phyloP scores from a whole-genome alignment of 805 yeast genomes.

The Myxozyma monticola region DNA sequence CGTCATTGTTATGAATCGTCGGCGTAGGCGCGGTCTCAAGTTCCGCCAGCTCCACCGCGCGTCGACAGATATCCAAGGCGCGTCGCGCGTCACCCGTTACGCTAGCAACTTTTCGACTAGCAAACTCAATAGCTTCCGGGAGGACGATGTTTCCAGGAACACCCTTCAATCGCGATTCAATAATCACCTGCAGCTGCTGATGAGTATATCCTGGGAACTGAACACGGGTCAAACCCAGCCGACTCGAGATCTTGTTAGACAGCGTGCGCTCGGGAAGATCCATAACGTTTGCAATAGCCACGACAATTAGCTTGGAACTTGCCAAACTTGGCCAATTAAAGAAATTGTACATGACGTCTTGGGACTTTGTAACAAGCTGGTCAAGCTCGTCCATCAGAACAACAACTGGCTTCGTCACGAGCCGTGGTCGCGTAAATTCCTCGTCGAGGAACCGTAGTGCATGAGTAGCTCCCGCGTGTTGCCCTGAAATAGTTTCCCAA shows the following conservation, averaged over 20 bases:
- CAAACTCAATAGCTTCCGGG: conserved; percentile 83
- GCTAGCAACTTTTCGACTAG: conserved; percentile 90
- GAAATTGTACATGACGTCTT: conserved; percentile 88
- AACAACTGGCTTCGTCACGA: conserved; percentile 42
- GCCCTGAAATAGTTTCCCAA: conserved; percentile 70
- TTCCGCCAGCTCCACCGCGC: conserved; percentile 90
- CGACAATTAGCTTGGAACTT: conserved; percentile 75
- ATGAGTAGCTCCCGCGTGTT: conserved; percentile 57
- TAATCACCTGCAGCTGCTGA: conserved; percentile 72
- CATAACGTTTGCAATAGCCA: conserved; percentile 97
- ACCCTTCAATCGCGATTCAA: conserved; percentile 64
- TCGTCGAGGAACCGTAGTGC: conserved; percentile 70
- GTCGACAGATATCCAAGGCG: conserved; percentile 79
- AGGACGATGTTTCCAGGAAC: conserved; percentile 43
- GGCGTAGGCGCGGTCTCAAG: conserved; percentile 44
- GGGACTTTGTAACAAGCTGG: conserved; percentile 80
- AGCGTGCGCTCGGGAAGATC: conserved; percentile 89
- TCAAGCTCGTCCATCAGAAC: conserved; percentile 90
- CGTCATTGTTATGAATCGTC: background rate
- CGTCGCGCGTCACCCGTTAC: conserved; percentile 98
- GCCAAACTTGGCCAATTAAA: conserved; percentile 95
- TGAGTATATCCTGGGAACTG: conserved; percentile 87
- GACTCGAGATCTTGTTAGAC: conserved; percentile 84
- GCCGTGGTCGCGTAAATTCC: conserved; percentile 51
- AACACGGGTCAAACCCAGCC: conserved; percentile 83